phyloP scores from a whole-genome alignment of 805 yeast genomes.

The Wickerhamiella australiensis region DNA sequence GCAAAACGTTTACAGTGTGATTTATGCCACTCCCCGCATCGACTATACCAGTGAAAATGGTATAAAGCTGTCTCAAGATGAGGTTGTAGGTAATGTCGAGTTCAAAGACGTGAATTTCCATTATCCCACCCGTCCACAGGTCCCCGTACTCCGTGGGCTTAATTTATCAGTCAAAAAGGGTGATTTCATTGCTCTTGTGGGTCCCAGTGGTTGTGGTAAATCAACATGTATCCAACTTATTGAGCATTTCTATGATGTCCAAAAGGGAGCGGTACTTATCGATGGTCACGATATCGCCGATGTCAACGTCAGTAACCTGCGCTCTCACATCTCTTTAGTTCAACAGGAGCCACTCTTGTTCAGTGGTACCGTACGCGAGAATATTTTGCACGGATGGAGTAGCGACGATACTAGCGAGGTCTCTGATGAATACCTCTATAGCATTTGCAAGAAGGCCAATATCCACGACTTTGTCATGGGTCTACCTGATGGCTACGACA shows the following conservation, averaged over 20 bases:
- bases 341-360: constrained; percentile 51
- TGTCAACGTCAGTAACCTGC: constrained; percentile 38
- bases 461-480: constrained; percentile 44
- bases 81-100: constrained; percentile 38
- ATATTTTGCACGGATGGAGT: constrained; percentile 39
- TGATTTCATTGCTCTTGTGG: constrained; percentile 52
- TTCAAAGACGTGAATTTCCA: constrained; percentile 49
- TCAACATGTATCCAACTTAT: constrained; percentile 42
- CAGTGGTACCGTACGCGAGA: constrained; percentile 44
- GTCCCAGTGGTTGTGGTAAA: constrained; percentile 53
- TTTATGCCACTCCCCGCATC: constrained; percentile 26
- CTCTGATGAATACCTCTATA: constrained; percentile 35
- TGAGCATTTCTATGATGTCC: constrained; percentile 41
- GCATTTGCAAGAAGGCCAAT: constrained; percentile 42
- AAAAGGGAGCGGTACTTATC: constrained; percentile 37
- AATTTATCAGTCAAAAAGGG: constrained; percentile 37
- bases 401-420: constrained; percentile 24
- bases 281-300: constrained; percentile 41
- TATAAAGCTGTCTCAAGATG: constrained; percentile 17
- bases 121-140: constrained; percentile 49
- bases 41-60: constrained; percentile 28
- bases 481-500: constrained; percentile 50
- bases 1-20: constrained; percentile 25
- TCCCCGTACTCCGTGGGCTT: constrained; percentile 40
- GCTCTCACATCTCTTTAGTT: constrained; percentile 45